Evolutionary conservation across 306 rosid species (phyloP).

Genomic region (Mucuna pruriens): DNA sequence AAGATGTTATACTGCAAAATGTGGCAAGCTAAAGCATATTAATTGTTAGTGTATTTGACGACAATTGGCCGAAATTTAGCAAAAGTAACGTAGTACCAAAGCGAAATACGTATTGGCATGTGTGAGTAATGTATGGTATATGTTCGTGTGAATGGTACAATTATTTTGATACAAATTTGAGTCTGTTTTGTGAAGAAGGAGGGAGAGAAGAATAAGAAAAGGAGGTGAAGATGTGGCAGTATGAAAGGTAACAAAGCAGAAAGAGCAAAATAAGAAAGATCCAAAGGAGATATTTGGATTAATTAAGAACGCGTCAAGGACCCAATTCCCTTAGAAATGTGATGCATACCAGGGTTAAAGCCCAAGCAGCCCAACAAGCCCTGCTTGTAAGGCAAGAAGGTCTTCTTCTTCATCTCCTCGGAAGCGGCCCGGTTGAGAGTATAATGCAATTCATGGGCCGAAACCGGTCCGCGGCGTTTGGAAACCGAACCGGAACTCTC

Average conservation of each 20-base stretch:
- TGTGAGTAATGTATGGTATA: not conserved
- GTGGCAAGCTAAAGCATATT: not conserved
- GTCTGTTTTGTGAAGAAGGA: conserved; percentile 3
- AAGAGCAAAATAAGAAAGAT: not conserved
- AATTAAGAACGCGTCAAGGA: conserved; percentile 62
- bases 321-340: conserved; percentile 68
- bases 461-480: conserved; percentile 69
- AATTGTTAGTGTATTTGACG: not conserved
- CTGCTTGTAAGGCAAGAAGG: conserved; percentile 85
- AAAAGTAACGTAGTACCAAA: not conserved
- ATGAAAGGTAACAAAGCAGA: not conserved
- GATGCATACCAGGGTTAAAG: conserved; percentile 59
- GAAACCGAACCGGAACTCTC: conserved; percentile 74
- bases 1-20: not conserved
- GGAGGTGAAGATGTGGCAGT: not conserved
- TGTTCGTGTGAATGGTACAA: conserved; percentile 17
- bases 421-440: conserved; percentile 87
- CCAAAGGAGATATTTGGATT: conserved; percentile 38
- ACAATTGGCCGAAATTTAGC: not conserved
- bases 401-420: conserved; percentile 87
- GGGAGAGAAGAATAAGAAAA: conserved; percentile 16
- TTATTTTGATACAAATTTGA: conserved; percentile 35
- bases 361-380: conserved; percentile 91
- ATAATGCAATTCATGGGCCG: conserved; percentile 91
- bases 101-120: not conserved